phyloP scores from a whole-genome alignment of 768 basidiomycete species.

The Boletus vinaceobasis region DNA sequence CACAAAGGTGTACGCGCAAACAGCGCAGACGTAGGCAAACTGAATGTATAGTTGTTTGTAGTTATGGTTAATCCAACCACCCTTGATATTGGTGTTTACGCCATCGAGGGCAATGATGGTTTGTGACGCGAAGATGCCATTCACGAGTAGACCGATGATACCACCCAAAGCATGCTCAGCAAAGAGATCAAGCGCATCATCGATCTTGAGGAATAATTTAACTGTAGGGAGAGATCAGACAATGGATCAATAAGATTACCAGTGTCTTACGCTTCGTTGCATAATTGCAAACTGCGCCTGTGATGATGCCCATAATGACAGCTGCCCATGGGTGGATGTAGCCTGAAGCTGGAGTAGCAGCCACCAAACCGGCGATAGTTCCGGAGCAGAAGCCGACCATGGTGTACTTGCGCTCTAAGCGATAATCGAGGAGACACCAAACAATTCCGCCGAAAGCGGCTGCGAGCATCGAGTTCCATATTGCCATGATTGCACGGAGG shows the following conservation, averaged over 20 bases:
- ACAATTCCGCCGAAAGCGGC: slow-evolving; percentile 79
- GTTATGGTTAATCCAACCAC: slow-evolving; percentile 73
- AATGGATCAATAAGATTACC: neutral
- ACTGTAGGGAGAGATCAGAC: slow-evolving; percentile 39
- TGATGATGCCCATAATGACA: slow-evolving; percentile 69
- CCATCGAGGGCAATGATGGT: slow-evolving; percentile 67
- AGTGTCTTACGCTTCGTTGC: slow-evolving; percentile 67
- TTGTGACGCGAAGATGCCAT: slow-evolving; percentile 70
- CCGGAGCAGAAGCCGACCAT: slow-evolving; percentile 92
- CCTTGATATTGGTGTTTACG: slow-evolving; percentile 47
- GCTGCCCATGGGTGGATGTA: slow-evolving; percentile 76
- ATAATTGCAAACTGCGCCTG: slow-evolving; percentile 75
- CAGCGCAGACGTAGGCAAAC: slow-evolving; percentile 58
- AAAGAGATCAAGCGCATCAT: slow-evolving; percentile 90
- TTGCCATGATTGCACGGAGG: slow-evolving; percentile 77
- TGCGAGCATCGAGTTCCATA: slow-evolving; percentile 86
- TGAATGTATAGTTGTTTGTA: slow-evolving; percentile 82
- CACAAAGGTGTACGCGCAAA: slow-evolving; percentile 57
- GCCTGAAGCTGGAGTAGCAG: slow-evolving; percentile 85
- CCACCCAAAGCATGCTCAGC: slow-evolving; percentile 89
- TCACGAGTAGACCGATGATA: slow-evolving; percentile 67
- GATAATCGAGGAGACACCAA: slow-evolving; percentile 80
- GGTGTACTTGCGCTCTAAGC: slow-evolving; percentile 76
- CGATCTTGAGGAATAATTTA: slow-evolving; percentile 66
- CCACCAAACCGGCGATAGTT: slow-evolving; percentile 84